Conservation (phyloP, 140 eudicot genomes). For the Erigeron philadelphicus region DNA sequence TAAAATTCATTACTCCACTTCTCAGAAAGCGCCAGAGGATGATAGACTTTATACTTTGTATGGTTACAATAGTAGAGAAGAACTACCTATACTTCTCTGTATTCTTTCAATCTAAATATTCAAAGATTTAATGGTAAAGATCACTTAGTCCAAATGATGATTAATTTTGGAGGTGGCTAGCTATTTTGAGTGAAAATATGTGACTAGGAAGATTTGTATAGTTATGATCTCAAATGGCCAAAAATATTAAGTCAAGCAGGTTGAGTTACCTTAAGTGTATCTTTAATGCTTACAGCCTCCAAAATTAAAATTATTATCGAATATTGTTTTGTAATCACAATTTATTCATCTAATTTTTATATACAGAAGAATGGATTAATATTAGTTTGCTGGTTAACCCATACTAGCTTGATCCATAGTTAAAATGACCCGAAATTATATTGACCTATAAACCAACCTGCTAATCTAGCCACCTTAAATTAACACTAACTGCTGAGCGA, state of each 20-base stretch:
- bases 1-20: not conserved
- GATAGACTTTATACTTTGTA: slow-evolving; percentile 11
- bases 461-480: not conserved
- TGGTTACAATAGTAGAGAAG: slow-evolving; percentile 3
- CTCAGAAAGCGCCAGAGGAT: slow-evolving; percentile 9
- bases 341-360: no score
- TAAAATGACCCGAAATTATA: not conserved
- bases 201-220: not conserved
- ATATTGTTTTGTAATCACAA: no score
- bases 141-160: not conserved
- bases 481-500: no score
- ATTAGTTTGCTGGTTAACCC: no score
- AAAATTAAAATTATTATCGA: no score
- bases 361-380: not conserved
- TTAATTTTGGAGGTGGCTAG: not conserved
- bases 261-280: not conserved
- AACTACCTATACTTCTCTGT: slow-evolving; percentile 4
- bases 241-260: not conserved
- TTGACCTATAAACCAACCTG: not conserved
- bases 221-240: not conserved
- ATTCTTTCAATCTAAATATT: not conserved
- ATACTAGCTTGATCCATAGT: no score
- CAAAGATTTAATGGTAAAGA: not conserved
- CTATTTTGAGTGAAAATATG: not conserved
- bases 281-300: not conserved